These are phyloP conservation scores for Russula brevipes DNA, from an alignment of 768 basidiomycete genomes.

Conservation along the genomic window DNA sequence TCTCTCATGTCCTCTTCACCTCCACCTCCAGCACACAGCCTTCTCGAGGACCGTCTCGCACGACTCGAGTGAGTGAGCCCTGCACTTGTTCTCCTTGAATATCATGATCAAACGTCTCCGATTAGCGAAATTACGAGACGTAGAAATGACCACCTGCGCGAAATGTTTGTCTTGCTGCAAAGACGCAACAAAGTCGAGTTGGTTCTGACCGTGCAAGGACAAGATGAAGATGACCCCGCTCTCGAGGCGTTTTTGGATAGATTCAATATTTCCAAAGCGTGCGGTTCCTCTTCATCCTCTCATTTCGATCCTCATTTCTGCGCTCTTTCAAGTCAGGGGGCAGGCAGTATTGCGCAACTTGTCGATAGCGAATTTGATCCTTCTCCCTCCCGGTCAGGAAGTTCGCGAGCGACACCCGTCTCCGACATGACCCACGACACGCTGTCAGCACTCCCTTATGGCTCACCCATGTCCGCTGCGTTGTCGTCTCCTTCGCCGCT, in stretches of 20 bases:
- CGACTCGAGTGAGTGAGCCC: slow-evolving; percentile 22
- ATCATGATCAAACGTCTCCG: not conserved
- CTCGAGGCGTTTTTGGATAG: slow-evolving; percentile 49
- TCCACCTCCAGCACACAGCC: not conserved
- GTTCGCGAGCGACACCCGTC: slow-evolving; percentile 6
- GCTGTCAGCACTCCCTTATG: slow-evolving; percentile 10
- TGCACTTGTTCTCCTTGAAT: not conserved
- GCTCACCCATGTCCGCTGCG: slow-evolving; percentile 27
- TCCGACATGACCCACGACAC: slow-evolving; percentile 5
- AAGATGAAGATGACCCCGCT: slow-evolving; percentile 33
- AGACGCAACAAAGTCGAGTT: slow-evolving; percentile 45
- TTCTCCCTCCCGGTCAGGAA: slow-evolving; percentile 18
- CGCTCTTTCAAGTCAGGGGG: slow-evolving; percentile 32
- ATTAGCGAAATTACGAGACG: slow-evolving; percentile 55
- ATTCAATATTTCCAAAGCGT: slow-evolving; percentile 53
- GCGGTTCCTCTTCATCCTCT: slow-evolving; percentile 25
- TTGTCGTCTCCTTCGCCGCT: slow-evolving; percentile 23
- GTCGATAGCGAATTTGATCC: slow-evolving; percentile 27
- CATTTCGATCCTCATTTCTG: slow-evolving; percentile 3
- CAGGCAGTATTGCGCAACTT: slow-evolving; percentile 30
- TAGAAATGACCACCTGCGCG: slow-evolving; percentile 63
- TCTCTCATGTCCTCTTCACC: slow-evolving; percentile 11
- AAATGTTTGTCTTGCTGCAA: slow-evolving; percentile 65
- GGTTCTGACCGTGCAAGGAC: slow-evolving; percentile 39
- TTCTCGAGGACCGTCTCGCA: slow-evolving; percentile 22